A percentile compares a stretch with the other conserved stretches of the same genome.
Conservation (phyloP, 1,284 basidiomycete species). For the Leccinum subrobustum region DNA sequence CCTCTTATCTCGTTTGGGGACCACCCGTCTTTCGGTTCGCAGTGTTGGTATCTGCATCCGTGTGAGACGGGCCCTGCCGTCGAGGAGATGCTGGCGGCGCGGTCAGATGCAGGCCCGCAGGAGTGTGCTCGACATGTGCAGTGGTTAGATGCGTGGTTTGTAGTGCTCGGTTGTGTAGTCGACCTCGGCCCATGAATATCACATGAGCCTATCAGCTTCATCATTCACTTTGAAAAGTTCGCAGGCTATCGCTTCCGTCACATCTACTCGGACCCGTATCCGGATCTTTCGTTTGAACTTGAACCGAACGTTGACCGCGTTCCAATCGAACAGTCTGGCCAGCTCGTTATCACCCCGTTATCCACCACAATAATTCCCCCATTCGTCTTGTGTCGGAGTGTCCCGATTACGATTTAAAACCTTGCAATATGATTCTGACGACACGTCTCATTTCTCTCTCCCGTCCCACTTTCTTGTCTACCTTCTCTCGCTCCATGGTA, state of each 20-base stretch:
- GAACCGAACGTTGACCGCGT: conserved; percentile 6
- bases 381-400: conserved; percentile 22
- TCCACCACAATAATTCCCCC: neutral
- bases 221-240: neutral
- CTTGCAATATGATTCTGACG: conserved; percentile 34
- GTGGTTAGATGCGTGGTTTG: conserved; percentile 74
- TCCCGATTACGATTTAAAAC: conserved; percentile 25
- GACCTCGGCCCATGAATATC: conserved; percentile 37
- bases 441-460: conserved; percentile 33
- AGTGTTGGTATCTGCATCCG: conserved; percentile 82
- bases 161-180: conserved; percentile 64
- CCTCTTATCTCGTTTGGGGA: conserved; percentile 82
- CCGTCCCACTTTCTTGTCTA: conserved; percentile 38
- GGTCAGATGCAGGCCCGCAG: conserved; percentile 22
- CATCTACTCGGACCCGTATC: conserved; percentile 3
- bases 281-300: conserved; percentile 12
- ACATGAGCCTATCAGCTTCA: neutral
- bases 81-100: conserved; percentile 61
- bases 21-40: conserved; percentile 69
- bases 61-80: conserved; percentile 70
- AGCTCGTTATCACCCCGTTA: neutral
- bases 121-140: conserved; percentile 35
- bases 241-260: conserved; percentile 7
- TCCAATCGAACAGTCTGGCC: neutral
- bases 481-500: conserved; percentile 46